Conservation (phyloP, 495 filamentous ascomycete species). For the Annulohypoxylon bovei region DNA sequence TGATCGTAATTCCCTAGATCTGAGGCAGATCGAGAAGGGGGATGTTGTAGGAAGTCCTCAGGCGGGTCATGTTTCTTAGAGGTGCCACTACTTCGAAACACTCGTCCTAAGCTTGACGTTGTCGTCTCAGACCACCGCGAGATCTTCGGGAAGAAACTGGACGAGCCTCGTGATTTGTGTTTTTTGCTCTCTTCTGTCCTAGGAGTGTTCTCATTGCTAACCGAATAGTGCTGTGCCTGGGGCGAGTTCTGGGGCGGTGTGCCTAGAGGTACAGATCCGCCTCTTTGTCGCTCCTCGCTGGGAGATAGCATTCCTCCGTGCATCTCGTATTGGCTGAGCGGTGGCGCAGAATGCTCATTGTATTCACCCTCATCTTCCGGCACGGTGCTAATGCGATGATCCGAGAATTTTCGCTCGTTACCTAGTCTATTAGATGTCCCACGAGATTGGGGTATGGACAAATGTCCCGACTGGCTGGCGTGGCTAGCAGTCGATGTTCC, state of each 20-base stretch:
- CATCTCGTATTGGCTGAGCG: conserved; percentile 56
- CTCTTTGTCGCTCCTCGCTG: conserved; percentile 59
- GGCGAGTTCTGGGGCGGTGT: conserved; percentile 72
- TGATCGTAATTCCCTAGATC: conserved; percentile 73
- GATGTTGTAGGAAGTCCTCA: conserved; percentile 51
- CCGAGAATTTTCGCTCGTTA: conserved; percentile 72
- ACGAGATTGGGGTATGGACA: conserved; percentile 72
- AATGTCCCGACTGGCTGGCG: conserved; percentile 77
- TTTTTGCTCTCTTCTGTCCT: conserved; percentile 80
- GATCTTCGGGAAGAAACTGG: conserved; percentile 88
- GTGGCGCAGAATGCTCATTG: conserved; percentile 61
- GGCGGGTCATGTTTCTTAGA: conserved; percentile 57
- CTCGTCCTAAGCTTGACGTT: conserved; percentile 68
- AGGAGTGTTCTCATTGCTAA: conserved; percentile 80
- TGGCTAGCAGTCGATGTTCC: conserved; percentile 77
- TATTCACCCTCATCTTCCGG: conserved; percentile 80
- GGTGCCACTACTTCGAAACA: conserved; percentile 62
- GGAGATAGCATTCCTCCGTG: conserved; percentile 63
- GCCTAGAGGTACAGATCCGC: conserved; percentile 71
- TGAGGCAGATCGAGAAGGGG: conserved; percentile 75
- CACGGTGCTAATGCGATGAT: conserved; percentile 87
- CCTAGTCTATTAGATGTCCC: conserved; percentile 67
- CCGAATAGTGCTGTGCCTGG: conserved; percentile 47
- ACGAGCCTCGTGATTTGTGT: conserved; percentile 89
- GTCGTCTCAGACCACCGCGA: conserved; percentile 98